A percentile compares a stretch with the other conserved stretches of the same genome.
These are phyloP conservation scores for Cladophialophora yegresii DNA, from an alignment of 2,329 filamentous ascomycete species.

Conservation along the genomic window DNA sequence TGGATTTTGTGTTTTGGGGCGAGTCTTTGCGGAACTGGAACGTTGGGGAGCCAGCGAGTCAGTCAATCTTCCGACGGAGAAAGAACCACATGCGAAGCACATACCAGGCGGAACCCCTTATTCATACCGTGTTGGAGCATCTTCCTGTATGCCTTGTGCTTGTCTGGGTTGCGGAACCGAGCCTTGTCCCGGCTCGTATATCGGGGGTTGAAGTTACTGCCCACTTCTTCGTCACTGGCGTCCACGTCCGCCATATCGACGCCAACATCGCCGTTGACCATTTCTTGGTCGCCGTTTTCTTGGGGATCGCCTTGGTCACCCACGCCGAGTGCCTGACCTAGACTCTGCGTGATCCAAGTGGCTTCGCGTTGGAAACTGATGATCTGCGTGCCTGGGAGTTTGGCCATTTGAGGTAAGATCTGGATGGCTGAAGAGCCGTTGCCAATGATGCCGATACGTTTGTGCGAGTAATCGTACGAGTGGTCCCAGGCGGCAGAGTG, in stretches of 20 bases:
- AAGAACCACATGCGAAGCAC: not conserved
- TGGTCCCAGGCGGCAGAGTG: conserved; percentile 40
- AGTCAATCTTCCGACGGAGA: not conserved
- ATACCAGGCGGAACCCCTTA: conserved; percentile 28
- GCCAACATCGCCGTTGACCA: conserved; percentile 21
- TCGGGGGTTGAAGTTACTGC: conserved; percentile 34
- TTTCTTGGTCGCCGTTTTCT: conserved; percentile 25
- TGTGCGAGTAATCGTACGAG: conserved; percentile 35
- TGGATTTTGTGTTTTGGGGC: conserved; percentile 29
- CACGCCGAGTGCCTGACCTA: conserved; percentile 35
- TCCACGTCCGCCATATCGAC: conserved; percentile 27
- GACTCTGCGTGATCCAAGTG: conserved; percentile 41
- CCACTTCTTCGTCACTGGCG: conserved; percentile 22
- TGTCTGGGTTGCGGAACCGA: conserved; percentile 38
- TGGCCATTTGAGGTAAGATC: conserved; percentile 40
- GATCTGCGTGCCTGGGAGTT: conserved; percentile 33
- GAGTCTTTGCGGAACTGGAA: conserved; percentile 28
- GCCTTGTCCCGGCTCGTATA: conserved; percentile 40
- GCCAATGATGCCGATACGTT: conserved; percentile 40
- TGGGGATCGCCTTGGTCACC: conserved; percentile 34
- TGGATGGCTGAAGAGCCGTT: conserved; percentile 45
- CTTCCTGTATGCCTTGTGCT: conserved; percentile 43
- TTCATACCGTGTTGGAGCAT: conserved; percentile 38
- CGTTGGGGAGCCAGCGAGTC: not conserved
- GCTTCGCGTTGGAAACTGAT: conserved; percentile 41